Conservation (phyloP, 192 early-diverging fungal genomes). For the Chytriomyces confervae region DNA sequence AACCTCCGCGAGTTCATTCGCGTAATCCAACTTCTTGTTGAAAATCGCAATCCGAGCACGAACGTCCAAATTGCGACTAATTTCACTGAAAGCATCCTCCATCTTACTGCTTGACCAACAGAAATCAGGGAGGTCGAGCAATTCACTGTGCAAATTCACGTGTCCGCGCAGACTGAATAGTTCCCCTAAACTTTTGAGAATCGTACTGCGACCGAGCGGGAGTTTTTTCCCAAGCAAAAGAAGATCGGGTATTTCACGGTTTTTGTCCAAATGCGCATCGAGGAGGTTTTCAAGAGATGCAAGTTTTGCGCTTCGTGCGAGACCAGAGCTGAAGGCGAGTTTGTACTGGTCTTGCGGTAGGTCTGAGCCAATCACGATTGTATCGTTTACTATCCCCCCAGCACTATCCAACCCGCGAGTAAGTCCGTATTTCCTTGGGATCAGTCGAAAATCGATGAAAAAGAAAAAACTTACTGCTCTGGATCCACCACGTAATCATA, state of each 20-base stretch:
- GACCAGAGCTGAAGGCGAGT: conserved; percentile 67
- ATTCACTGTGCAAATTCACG: conserved; percentile 63
- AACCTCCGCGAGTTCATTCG: conserved; percentile 66
- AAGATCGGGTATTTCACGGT: conserved; percentile 53
- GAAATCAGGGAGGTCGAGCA: conserved; percentile 68
- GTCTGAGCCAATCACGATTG: conserved; percentile 54
- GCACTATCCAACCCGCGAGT: conserved; percentile 28
- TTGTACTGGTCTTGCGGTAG: conserved; percentile 54
- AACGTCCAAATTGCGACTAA: conserved; percentile 61
- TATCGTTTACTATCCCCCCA: conserved; percentile 56
- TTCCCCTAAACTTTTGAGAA: conserved; percentile 59
- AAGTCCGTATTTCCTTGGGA: not conserved
- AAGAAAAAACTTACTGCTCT: conserved; percentile 38
- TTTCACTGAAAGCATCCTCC: conserved; percentile 56
- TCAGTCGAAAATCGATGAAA: not conserved
- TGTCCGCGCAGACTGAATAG: conserved; percentile 56
- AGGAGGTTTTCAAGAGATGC: conserved; percentile 61
- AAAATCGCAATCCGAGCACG: conserved; percentile 61
- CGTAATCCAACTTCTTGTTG: conserved; percentile 72
- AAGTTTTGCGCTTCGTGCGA: conserved; percentile 62
- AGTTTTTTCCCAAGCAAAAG: conserved; percentile 57
- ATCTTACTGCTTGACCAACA: conserved; percentile 61
- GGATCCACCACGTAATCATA: conserved; percentile 55
- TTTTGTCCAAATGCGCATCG: conserved; percentile 56
- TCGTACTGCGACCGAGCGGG: conserved; percentile 47